Percentiles rank a stretch among this genome's conserved stretches.
Evolutionary conservation across 2,329 filamentous ascomycete genomes (phyloP).

Genomic region (Diaporthe citri): DNA sequence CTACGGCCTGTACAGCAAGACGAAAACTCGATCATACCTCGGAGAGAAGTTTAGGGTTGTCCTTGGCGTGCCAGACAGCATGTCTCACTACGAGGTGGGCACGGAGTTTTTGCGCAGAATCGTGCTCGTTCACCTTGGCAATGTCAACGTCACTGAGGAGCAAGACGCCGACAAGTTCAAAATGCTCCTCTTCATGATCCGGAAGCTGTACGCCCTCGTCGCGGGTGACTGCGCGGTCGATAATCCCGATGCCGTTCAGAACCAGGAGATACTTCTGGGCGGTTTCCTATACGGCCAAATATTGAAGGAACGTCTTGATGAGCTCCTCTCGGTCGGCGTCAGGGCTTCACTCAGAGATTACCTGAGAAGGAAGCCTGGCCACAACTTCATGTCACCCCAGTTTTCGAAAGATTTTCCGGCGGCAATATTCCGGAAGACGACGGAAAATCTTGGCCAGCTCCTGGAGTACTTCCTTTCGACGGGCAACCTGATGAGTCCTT

Average conservation of each 20-base stretch:
- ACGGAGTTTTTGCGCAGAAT: conserved; percentile 92
- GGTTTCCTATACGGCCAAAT: conserved; percentile 96
- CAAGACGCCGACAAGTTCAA: conserved; percentile 95
- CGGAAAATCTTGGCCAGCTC: conserved; percentile 87
- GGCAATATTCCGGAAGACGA: conserved; percentile 83
- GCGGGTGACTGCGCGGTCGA: conserved; percentile 93
- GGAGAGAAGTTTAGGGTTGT: conserved; percentile 93
- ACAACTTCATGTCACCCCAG: conserved; percentile 80
- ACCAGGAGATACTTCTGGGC: conserved; percentile 93
- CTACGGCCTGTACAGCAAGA: conserved; percentile 85
- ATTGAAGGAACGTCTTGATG: conserved; percentile 92
- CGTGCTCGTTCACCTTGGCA: conserved; percentile 91
- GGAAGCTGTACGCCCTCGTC: conserved; percentile 93
- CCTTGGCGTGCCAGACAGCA: conserved; percentile 84
- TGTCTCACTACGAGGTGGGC: conserved; percentile 89
- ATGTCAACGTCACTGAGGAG: conserved; percentile 82
- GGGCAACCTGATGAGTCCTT: conserved; percentile 91
- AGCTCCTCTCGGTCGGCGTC: conserved; percentile 76
- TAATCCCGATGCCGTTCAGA: conserved; percentile 96
- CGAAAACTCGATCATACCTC: conserved; percentile 86
- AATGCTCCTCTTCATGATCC: conserved; percentile 93
- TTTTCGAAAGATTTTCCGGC: conserved; percentile 85
- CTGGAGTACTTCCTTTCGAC: conserved; percentile 97
- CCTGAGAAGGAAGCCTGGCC: conserved; percentile 67
- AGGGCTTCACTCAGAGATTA: conserved; percentile 69